Conservation (phyloP, 768 basidiomycete genomes). For the Lactifluus volemus region DNA sequence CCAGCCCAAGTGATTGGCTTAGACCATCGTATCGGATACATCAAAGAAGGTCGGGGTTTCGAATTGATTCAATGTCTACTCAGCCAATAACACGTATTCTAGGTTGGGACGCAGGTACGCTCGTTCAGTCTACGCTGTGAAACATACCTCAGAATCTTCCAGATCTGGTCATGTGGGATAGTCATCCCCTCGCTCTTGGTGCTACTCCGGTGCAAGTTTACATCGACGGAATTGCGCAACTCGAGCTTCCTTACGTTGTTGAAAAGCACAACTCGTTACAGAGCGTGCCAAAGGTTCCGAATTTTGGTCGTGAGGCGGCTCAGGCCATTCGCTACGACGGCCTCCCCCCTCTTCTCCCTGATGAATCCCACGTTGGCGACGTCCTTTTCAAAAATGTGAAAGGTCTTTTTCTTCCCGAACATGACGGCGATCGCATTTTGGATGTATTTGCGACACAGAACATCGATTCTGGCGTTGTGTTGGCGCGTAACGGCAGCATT, state of each 20-base stretch:
- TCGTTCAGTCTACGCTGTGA: background rate
- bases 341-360: slow-evolving; percentile 50
- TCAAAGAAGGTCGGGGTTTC: slow-evolving; percentile 44
- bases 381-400: slow-evolving; percentile 62
- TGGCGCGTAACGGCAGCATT: slow-evolving; percentile 46
- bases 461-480: slow-evolving; percentile 31
- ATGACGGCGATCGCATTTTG: slow-evolving; percentile 26
- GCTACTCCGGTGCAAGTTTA: slow-evolving; percentile 79
- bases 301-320: slow-evolving; percentile 49
- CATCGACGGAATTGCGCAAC: slow-evolving; percentile 78
- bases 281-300: slow-evolving; percentile 41
- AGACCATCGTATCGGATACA: slow-evolving; percentile 60
- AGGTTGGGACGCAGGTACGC: slow-evolving; percentile 60
- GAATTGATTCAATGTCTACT: background rate
- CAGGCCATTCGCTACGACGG: slow-evolving; percentile 52
- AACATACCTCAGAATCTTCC: slow-evolving; percentile 22
- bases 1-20: slow-evolving; percentile 59
- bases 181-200: slow-evolving; percentile 69
- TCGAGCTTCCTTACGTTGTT: slow-evolving; percentile 37
- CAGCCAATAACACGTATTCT: background rate
- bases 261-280: slow-evolving; percentile 52
- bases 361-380: slow-evolving; percentile 26
- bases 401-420: slow-evolving; percentile 35
- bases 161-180: slow-evolving; percentile 56
- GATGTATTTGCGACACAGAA: slow-evolving; percentile 26